These are phyloP conservation scores for Cryptosporidium ubiquitum DNA, from an alignment of 169 alveolate genomes.

Conservation along the genomic window DNA sequence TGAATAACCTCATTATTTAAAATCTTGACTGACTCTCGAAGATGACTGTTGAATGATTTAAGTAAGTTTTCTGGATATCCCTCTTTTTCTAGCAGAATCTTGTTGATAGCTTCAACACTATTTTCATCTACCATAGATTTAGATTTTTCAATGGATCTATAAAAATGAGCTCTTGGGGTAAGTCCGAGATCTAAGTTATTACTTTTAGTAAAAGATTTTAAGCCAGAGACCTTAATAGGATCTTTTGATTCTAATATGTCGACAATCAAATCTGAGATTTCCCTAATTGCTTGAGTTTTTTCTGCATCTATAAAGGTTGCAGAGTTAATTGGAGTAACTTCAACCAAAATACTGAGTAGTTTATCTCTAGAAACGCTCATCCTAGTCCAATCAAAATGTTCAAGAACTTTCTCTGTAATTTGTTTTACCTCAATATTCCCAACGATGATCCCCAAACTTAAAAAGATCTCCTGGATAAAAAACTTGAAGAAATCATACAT, in stretches of 20 bases:
- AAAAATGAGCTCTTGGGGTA: slow-evolving; percentile 35
- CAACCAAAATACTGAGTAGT: background rate
- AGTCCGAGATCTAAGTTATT: background rate
- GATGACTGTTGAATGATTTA: background rate
- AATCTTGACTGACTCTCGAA: background rate
- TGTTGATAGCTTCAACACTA: slow-evolving; percentile 3
- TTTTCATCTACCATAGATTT: background rate
- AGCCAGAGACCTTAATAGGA: slow-evolving; percentile 1
- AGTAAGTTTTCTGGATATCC: background rate
- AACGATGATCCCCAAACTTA: slow-evolving; percentile 17
- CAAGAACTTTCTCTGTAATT: background rate
- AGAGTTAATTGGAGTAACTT: slow-evolving; percentile 21
- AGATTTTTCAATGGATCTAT: background rate
- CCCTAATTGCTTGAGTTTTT: background rate
- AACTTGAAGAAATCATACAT: slow-evolving; percentile 9
- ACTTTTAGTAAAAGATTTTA: background rate
- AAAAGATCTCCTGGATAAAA: slow-evolving; percentile 29
- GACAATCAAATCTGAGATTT: slow-evolving; percentile 10
- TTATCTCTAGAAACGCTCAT: slow-evolving; percentile 17
- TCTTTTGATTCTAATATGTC: slow-evolving; percentile 20
- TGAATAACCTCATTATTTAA: slow-evolving; percentile 30
- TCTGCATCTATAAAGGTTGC: slow-evolving; percentile 20
- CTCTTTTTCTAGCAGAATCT: background rate
- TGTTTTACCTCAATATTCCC: slow-evolving; percentile 35
- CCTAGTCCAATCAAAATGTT: slow-evolving; percentile 2